Evolutionary conservation across 164 flowering plant species (phyloP), one percentile per base, ranked within the genome.

Genomic region (Litsea cubeba): DNA sequence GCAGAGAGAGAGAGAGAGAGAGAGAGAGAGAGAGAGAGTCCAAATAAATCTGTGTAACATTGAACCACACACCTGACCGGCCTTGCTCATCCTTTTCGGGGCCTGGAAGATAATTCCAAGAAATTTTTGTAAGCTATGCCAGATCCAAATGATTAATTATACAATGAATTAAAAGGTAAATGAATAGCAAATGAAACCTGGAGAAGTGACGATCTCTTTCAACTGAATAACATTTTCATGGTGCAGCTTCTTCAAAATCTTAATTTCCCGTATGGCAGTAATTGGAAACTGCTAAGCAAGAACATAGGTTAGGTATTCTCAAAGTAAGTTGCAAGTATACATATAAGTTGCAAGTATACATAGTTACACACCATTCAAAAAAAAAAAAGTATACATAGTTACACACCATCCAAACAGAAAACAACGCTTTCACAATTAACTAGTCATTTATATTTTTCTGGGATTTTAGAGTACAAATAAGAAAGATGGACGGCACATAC

Each of bases 161-260:
- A 8, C 46, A 40, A 40, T 8, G 46, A 40, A 40, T 40, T 40
- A 40, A 40, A 40, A 40, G 46, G 46, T 8, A 40, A 40, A 40
- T 40, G 46, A 40, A 40, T 35, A 50, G 14, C 46, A 75, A 18
- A 60, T 64, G 12, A 32, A 79, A 95, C 99, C 98, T 78, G 91
- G 88, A 80, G 99, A 95, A 5, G 98, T 93, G 24, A 95, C 99
- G 76, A 95, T 92, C 83, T 93, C 98, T 86, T 93, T 92, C 80
- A 95, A 75, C 81, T 89, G 87, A 51, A 95, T 87, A 10, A 95
- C 95, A 82, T 95, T 95, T 50, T 93, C 97, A 80, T 95, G 99
- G 79, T 91, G 91, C 68, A 95, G 84, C 90, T 95, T 95, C 90
- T 89, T 89, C 66, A 93, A 79, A 81, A 92, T 89, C 80, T 95